A percentile compares a stretch with the other conserved stretches of the same genome.
phyloP scores from a whole-genome alignment of 345 rosid genomes.

The Populus nigra region DNA sequence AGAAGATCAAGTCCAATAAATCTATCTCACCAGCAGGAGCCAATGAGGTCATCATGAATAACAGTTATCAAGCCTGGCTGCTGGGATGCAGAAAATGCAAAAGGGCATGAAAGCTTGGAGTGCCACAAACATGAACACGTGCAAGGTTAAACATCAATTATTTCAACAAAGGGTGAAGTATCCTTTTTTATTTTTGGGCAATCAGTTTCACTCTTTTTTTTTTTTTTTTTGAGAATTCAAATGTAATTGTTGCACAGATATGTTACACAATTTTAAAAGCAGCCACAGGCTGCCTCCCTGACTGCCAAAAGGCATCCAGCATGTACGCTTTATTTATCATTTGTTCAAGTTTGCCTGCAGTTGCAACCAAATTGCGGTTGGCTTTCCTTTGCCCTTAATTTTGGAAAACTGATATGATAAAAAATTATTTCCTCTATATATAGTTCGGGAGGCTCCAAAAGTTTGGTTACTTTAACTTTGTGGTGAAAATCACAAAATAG shows the following conservation, averaged over 20 bases:
- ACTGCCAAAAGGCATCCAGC: not conserved
- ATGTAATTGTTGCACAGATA: not conserved
- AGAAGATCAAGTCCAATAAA: not conserved
- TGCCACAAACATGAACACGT: not conserved
- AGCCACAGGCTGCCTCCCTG: not conserved
- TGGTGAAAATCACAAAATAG: not conserved
- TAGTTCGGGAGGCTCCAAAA: not conserved
- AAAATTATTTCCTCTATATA: not conserved
- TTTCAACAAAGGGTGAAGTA: slow-evolving; percentile 1
- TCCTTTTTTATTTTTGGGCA: not conserved
- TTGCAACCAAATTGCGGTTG: not conserved
- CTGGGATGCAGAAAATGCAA: not conserved
- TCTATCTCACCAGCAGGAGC: not conserved
- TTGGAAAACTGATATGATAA: not conserved
- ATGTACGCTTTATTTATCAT: not conserved
- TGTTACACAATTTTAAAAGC: not conserved
- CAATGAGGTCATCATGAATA: not conserved
- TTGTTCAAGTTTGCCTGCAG: not conserved
- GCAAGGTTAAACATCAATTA: not conserved
- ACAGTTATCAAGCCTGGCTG: not conserved
- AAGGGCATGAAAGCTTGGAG: not conserved
- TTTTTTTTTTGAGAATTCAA: not conserved
- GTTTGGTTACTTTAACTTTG: not conserved
- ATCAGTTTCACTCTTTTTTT: not conserved
- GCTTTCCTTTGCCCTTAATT: not conserved